A percentile compares a stretch with the other conserved stretches of the same genome.
Conservation (phyloP, 805 yeast genomes). For the Saccharomycopsis fodiens region DNA sequence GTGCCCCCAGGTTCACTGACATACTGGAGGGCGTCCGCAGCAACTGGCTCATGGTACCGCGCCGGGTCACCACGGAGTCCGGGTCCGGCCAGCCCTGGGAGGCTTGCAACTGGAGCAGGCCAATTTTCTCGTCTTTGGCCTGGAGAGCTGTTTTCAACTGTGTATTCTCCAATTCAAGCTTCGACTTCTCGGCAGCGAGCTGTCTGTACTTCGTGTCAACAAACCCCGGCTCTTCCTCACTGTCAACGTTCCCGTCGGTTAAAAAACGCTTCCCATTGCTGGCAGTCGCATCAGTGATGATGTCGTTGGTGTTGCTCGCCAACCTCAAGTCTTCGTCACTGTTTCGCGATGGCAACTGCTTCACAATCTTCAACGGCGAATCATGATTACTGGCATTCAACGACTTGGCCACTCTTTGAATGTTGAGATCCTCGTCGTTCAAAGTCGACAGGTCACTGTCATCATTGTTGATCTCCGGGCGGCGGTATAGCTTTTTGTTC, state of each 20-base stretch:
- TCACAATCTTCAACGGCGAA: neutral
- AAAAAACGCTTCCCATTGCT: neutral
- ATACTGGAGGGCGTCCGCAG: slow-evolving; percentile 6
- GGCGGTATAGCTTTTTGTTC: neutral
- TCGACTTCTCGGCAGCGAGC: neutral
- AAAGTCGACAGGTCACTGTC: slow-evolving; percentile 20
- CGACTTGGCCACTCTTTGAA: neutral
- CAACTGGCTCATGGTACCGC: neutral
- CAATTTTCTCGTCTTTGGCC: neutral
- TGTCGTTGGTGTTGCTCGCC: neutral
- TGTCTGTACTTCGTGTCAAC: neutral
- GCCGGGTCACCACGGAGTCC: neutral
- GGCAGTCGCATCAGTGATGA: slow-evolving; percentile 1
- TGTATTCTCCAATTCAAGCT: neutral
- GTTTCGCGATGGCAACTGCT: slow-evolving; percentile 3
- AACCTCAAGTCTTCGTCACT: slow-evolving; percentile 6
- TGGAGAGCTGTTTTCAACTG: neutral
- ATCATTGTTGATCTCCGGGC: slow-evolving; percentile 14
- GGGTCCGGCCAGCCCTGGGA: neutral
- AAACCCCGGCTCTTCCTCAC: neutral
- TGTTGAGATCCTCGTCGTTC: slow-evolving; percentile 18
- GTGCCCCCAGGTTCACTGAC: neutral
- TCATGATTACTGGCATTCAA: neutral
- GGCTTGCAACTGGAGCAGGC: neutral
- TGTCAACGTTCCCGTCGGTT: neutral